These are phyloP conservation scores for Fusarium nanum DNA, from an alignment of 2,329 filamentous ascomycete genomes.

Conservation along the genomic window DNA sequence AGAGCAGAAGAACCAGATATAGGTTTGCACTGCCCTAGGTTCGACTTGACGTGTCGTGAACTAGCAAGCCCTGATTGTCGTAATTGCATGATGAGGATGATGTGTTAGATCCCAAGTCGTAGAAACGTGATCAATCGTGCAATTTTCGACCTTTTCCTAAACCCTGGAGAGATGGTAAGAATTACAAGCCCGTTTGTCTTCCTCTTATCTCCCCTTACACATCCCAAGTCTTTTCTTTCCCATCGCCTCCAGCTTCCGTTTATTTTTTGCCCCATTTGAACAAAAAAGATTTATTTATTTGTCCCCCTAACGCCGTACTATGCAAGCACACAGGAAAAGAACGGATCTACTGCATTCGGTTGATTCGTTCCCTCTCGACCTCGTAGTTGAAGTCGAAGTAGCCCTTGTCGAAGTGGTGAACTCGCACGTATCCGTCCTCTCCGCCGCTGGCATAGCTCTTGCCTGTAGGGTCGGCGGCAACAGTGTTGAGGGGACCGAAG, in stretches of 20 bases:
- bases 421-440: conserved; percentile 97
- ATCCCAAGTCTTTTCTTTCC: conserved; percentile 25
- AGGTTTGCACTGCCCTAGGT: conserved; percentile 33
- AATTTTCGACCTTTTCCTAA: conserved; percentile 46
- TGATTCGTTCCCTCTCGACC: conserved; percentile 85
- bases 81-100: conserved; percentile 39
- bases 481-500: conserved; percentile 96
- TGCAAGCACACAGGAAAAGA: conserved; percentile 57
- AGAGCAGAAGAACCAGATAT: conserved; percentile 41
- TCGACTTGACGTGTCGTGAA: conserved; percentile 27
- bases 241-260: conserved; percentile 33
- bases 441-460: conserved; percentile 94
- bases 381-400: conserved; percentile 99
- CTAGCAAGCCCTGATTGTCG: conserved; percentile 24
- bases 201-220: conserved; percentile 37
- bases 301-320: conserved; percentile 55
- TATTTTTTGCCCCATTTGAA: conserved; percentile 48
- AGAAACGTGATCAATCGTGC: conserved; percentile 44
- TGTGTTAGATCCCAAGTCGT: conserved; percentile 34
- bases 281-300: conserved; percentile 48
- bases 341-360: conserved; percentile 55
- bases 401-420: conserved; percentile 98
- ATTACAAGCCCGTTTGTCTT: conserved; percentile 47
- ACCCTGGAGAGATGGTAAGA: conserved; percentile 49
- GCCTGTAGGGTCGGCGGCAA: conserved; percentile 91